Conservation (phyloP, 768 basidiomycete species). For the Macrolepiota albuminosa region DNA sequence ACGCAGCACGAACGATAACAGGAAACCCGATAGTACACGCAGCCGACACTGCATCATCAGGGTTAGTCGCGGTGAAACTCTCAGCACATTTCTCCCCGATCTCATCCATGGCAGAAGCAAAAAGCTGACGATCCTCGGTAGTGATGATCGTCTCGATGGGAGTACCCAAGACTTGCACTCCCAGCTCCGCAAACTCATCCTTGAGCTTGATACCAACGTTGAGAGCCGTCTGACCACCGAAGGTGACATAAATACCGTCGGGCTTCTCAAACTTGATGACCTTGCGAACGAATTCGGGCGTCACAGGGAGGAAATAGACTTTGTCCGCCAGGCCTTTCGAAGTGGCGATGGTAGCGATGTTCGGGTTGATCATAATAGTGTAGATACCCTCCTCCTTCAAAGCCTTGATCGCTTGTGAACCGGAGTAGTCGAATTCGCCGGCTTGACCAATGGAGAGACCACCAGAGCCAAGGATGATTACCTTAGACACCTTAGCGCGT, state of each 20-base stretch:
- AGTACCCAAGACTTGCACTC: slow-evolving; percentile 92
- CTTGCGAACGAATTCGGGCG: slow-evolving; percentile 95
- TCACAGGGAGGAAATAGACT: slow-evolving; percentile 98
- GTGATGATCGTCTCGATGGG: slow-evolving; percentile 96
- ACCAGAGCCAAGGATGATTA: slow-evolving; percentile 95
- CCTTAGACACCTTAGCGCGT: slow-evolving; percentile 80
- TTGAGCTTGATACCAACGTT: slow-evolving; percentile 97
- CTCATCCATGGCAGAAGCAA: slow-evolving; percentile 90
- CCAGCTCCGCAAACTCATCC: slow-evolving; percentile 88
- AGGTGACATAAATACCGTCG: slow-evolving; percentile 98
- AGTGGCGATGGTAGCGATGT: slow-evolving; percentile 98
- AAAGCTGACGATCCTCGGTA: slow-evolving; percentile 94
- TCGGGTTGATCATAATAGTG: slow-evolving; percentile 97
- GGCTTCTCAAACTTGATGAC: slow-evolving; percentile 99
- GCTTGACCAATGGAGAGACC: slow-evolving; percentile 98
- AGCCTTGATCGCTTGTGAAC: slow-evolving; percentile 98
- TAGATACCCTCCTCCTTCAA: slow-evolving; percentile 99
- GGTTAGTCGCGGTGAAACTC: slow-evolving; percentile 81
- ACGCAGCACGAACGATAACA: slow-evolving; percentile 95
- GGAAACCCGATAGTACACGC: slow-evolving; percentile 88
- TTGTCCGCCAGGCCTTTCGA: slow-evolving; percentile 98
- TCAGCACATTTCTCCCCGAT: slow-evolving; percentile 96
- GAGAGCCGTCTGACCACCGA: slow-evolving; percentile 96
- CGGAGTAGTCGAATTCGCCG: slow-evolving; percentile 99
- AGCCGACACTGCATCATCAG: slow-evolving; percentile 78